Evolutionary conservation across 225 moss, liverwort and hornwort species (phyloP).

Genomic region (Climacium dendroides): DNA sequence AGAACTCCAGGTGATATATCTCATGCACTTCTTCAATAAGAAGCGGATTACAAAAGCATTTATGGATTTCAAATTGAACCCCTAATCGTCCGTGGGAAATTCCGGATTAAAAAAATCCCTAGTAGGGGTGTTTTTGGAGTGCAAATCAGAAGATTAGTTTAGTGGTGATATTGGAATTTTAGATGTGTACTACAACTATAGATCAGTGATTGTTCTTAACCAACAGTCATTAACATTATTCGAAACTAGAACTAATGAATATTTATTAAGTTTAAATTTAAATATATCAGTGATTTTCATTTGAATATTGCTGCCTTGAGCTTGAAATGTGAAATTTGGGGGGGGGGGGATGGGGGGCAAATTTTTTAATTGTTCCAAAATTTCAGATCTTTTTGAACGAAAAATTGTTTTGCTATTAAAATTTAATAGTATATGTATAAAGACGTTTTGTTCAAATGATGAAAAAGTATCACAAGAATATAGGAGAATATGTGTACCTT

Average conservation of each 20-base stretch:
- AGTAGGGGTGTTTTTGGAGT: neutral
- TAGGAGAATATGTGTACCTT: neutral
- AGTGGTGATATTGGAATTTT: neutral
- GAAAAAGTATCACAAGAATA: neutral
- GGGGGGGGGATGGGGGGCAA: too few relatives aligned
- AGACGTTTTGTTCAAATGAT: neutral
- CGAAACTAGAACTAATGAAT: neutral
- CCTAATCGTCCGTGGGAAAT: neutral
- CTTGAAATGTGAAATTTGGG: neutral
- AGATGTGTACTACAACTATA: neutral
- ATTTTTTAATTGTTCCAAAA: neutral
- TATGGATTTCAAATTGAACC: neutral
- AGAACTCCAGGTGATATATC: conserved; percentile 62
- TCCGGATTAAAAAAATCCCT: neutral
- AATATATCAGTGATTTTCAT: neutral
- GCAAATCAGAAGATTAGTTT: neutral
- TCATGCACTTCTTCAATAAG: neutral
- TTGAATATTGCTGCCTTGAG: neutral
- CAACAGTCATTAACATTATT: neutral
- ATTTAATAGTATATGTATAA: too few relatives aligned
- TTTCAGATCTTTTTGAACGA: neutral
- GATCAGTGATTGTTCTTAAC: neutral
- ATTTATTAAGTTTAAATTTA: neutral
- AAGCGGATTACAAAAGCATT: neutral
- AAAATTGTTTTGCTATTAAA: neutral